phyloP scores from a whole-genome alignment of 768 basidiomycete genomes.

The Coprinellus aureogranulatus region DNA sequence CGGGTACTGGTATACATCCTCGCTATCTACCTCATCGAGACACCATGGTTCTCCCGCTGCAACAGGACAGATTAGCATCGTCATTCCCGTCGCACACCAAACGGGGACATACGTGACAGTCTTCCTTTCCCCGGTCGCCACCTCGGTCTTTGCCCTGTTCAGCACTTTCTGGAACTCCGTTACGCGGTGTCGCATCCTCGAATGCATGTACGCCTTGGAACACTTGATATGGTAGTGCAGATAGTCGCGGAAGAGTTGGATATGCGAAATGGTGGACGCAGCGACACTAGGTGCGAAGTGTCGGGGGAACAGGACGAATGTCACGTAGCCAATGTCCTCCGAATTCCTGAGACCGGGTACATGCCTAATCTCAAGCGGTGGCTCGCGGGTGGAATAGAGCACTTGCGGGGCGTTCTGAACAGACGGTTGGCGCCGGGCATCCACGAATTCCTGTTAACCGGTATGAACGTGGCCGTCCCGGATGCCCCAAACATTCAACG shows the following conservation, averaged over 20 bases:
- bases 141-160: slow-evolving; percentile 94
- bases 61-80: slow-evolving; percentile 10
- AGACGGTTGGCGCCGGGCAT: slow-evolving; percentile 88
- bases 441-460: slow-evolving; percentile 85
- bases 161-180: slow-evolving; percentile 94
- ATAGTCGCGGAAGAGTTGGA: slow-evolving; percentile 96
- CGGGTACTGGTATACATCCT: background rate
- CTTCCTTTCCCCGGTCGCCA: slow-evolving; percentile 77
- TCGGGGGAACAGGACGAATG: slow-evolving; percentile 95
- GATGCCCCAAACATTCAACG: slow-evolving; percentile 9
- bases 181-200: slow-evolving; percentile 90
- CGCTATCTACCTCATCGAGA: slow-evolving; percentile 37
- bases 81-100: background rate
- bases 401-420: slow-evolving; percentile 98
- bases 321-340: slow-evolving; percentile 94
- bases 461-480: slow-evolving; percentile 1
- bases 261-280: slow-evolving; percentile 82
- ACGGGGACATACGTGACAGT: slow-evolving; percentile 71
- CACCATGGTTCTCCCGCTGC: slow-evolving; percentile 59
- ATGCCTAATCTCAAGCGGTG: slow-evolving; percentile 93
- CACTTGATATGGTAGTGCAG: slow-evolving; percentile 99
- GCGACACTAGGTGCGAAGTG: slow-evolving; percentile 79
- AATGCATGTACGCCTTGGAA: slow-evolving; percentile 99
- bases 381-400: slow-evolving; percentile 89
- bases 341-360: slow-evolving; percentile 75